phyloP scores from a whole-genome alignment of 176 grass and related monocot species.

The Melocanna baccifera region DNA sequence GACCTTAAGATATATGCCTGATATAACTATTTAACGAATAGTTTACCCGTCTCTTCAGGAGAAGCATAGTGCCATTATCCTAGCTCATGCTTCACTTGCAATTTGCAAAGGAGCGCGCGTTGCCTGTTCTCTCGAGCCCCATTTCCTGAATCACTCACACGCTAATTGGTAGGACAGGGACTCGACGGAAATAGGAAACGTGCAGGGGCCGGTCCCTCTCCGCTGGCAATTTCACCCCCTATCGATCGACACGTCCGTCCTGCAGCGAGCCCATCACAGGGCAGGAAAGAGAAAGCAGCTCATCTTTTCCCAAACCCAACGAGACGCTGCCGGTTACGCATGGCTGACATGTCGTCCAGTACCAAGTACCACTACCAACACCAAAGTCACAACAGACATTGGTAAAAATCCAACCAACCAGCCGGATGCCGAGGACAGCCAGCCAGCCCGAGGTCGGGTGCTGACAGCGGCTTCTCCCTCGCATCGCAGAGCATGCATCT shows the following conservation, averaged over 20 bases:
- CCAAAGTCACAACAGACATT: background rate
- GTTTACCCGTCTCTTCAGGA: background rate
- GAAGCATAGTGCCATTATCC: background rate
- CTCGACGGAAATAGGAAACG: background rate
- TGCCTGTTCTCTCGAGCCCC: background rate
- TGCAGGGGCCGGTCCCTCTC: background rate
- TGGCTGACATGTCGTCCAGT: background rate
- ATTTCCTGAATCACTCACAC: background rate
- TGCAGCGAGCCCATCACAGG: background rate
- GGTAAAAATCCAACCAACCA: constrained; percentile 6
- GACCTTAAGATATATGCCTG: too few relatives aligned
- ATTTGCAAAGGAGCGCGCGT: background rate
- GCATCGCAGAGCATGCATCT: background rate
- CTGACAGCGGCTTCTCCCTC: background rate
- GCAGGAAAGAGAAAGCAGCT: background rate
- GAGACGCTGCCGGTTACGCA: background rate
- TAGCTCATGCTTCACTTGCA: background rate
- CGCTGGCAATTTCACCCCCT: background rate
- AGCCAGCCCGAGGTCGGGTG: background rate
- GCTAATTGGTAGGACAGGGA: background rate
- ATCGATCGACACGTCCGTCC: background rate
- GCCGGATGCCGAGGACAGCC: background rate
- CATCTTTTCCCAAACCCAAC: background rate
- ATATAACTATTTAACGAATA: background rate
- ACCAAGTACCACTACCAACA: background rate